A percentile compares a stretch with the other conserved stretches of the same genome.
Conservation (phyloP, 2,329 filamentous ascomycete genomes). For the Ophioceras dolichostomum region DNA sequence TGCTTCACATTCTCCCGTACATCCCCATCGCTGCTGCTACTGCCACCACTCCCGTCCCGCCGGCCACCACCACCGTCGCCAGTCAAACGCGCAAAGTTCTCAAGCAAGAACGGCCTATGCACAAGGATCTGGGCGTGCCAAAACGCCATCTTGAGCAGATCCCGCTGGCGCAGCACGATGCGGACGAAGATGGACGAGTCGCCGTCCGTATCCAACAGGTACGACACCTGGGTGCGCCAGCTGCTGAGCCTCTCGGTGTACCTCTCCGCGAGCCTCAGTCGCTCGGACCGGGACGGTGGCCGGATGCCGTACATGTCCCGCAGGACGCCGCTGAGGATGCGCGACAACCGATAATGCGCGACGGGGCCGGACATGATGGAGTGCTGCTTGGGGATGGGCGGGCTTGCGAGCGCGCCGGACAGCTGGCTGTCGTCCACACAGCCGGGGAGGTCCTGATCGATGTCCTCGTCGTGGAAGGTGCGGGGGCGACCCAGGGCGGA, state of each 20-base stretch:
- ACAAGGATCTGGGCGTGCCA: constrained; percentile 29
- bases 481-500: constrained; percentile 48
- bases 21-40: background rate
- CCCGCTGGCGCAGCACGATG: constrained; percentile 27
- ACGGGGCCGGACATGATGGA: background rate
- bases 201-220: constrained; percentile 25
- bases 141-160: constrained; percentile 27
- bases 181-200: constrained; percentile 20
- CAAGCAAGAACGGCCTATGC: constrained; percentile 23
- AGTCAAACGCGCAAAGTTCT: constrained; percentile 16
- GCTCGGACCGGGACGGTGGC: constrained; percentile 19
- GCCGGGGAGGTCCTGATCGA: constrained; percentile 46
- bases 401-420: constrained; percentile 3
- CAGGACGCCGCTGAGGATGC: constrained; percentile 24
- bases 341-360: constrained; percentile 1
- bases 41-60: too few species aligned
- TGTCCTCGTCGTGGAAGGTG: constrained; percentile 52
- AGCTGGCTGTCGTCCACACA: constrained; percentile 41
- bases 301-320: constrained; percentile 26
- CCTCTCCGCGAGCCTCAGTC: constrained; percentile 11
- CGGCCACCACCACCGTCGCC: too few species aligned
- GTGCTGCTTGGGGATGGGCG: constrained; percentile 4
- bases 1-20: constrained; percentile 4
- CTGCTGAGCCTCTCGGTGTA: background rate
- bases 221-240: constrained; percentile 20